Evolutionary conservation across 2,329 filamentous ascomycete genomes (phyloP).

Genomic region (Colletotrichum aenigma): DNA sequence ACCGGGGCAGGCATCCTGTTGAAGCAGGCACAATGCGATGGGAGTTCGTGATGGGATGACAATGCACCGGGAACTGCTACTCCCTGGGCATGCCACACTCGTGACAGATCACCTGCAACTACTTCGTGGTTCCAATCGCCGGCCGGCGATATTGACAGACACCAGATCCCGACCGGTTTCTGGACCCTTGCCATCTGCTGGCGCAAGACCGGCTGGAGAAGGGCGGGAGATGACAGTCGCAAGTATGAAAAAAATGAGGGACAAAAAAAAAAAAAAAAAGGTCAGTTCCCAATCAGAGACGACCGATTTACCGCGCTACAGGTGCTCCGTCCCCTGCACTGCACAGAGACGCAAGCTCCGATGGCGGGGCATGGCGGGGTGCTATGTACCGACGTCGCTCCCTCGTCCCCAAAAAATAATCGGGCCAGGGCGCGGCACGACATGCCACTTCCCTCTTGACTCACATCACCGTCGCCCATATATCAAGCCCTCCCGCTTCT

Average conservation of each 20-base stretch:
- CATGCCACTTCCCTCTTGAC: slow-evolving; percentile 15
- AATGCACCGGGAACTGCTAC: not conserved
- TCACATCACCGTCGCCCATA: slow-evolving; percentile 11
- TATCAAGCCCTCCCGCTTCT: not conserved
- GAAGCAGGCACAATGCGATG: not conserved
- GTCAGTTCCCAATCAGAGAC: not conserved
- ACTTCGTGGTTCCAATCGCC: not conserved
- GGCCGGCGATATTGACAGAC: not conserved
- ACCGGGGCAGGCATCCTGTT: not conserved
- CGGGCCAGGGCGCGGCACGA: not conserved
- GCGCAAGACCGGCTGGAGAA: not conserved
- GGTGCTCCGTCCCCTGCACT: not conserved
- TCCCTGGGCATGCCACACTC: not conserved
- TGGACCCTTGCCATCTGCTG: not conserved
- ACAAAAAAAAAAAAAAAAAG: not conserved
- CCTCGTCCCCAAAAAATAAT: not conserved
- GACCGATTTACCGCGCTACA: not conserved
- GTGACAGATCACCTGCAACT: not conserved
- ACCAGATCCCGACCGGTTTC: slow-evolving; percentile 9
- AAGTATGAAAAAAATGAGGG: not conserved
- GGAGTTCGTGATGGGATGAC: not conserved
- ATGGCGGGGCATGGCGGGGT: slow-evolving; percentile 25
- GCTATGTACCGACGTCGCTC: slow-evolving; percentile 19
- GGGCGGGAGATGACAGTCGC: not conserved
- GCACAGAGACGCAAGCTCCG: not conserved